Base-by-base conservation (phyloP, 768 basidiomycete species). In the Grammothele lineata region DNA sequence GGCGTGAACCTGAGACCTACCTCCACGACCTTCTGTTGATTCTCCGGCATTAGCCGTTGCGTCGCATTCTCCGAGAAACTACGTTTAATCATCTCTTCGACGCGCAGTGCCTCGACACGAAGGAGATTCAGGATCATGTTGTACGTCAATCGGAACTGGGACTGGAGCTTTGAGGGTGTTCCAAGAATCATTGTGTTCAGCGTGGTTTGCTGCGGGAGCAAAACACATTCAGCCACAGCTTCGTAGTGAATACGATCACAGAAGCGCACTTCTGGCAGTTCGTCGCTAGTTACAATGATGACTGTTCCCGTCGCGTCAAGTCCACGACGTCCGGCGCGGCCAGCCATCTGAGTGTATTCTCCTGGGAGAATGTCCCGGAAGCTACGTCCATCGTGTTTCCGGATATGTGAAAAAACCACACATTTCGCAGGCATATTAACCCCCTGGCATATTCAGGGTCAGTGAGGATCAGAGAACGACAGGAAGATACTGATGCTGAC, bases 21-120 rank as follows among this genome's bases (percentile, higher is more conserved):
- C 73, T 95, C 85, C 2, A 73, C 63, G 19, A 98, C 88, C 61
- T 85, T 80, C 63, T 86, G 83, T 65, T 98, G 92, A 51, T 98
- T 91, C 45, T 95, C 92, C 4, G 96, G 96, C 24, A 97, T 70
- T 36, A 97, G 70, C 32, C 85, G 76, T 61, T 99, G 96, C 0
- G 96, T 87, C 1, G 92, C 85, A 61, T 98, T 98, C 70, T 99
- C 96, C 15, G 96, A 98, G 67, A 99, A 99, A 63, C 91, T 93
- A 32, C 96, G 78, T 66, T 98, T 98, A 62, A 99, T 98, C 96
- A 99, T 99, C 67, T 99, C 96, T 62, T 99, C 96, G 15, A 98
- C 95, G 49, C 84, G 76, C 38, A 99, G 73, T 0, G 96, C 94
- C 61, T 99, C 96, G 9, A 99, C 96, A 17, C 96, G 83, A 9